Conservation (phyloP, 2,329 filamentous ascomycete genomes). For the Trichoderma guizhouense region DNA sequence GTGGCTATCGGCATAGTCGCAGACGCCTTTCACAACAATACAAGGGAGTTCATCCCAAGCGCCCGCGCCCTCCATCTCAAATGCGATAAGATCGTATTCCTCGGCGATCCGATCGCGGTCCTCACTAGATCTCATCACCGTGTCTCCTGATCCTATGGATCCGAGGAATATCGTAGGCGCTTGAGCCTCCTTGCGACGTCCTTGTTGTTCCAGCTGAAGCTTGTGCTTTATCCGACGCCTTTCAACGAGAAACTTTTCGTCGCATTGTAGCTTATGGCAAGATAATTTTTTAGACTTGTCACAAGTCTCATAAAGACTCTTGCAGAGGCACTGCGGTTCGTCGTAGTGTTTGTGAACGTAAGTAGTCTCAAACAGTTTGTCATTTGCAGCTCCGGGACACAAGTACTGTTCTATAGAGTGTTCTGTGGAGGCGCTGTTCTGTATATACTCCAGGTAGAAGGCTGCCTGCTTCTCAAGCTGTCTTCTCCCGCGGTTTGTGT, state of each 20-base stretch:
- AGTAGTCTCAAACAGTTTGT: neutral
- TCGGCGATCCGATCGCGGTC: neutral
- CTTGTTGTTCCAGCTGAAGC: neutral
- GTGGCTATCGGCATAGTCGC: neutral
- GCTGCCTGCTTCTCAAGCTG: neutral
- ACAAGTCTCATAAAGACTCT: neutral
- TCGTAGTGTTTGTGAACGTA: neutral
- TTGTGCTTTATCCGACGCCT: neutral
- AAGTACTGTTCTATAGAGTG: neutral
- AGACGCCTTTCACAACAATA: neutral
- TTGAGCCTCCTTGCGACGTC: neutral
- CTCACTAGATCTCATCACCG: neutral
- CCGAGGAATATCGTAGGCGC: neutral
- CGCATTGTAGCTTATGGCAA: neutral
- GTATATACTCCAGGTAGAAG: neutral
- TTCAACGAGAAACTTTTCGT: neutral
- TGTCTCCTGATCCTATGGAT: neutral
- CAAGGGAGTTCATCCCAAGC: neutral
- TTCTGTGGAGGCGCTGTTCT: neutral
- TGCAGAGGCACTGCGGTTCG: neutral
- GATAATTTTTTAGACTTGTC: neutral
- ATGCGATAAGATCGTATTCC: neutral
- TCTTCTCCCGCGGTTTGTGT: neutral
- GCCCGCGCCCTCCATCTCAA: neutral
- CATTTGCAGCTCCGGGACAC: neutral